Evolutionary conservation across 1,284 basidiomycete genomes (phyloP).

Genomic region (Melampsora americana): DNA sequence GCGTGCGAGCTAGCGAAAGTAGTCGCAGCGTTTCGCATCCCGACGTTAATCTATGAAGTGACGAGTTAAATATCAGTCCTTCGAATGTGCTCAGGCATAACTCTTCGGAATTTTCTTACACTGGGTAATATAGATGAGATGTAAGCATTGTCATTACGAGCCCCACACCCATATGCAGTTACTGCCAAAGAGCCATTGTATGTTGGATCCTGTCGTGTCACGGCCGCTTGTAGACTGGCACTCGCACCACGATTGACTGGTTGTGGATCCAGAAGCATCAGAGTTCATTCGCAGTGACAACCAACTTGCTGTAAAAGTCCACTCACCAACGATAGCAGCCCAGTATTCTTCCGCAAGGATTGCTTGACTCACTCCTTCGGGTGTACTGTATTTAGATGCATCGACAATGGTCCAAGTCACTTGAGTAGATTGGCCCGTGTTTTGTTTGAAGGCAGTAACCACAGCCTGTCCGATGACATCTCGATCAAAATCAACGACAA

Average conservation of each 20-base stretch:
- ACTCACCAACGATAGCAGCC: slow-evolving; percentile 32
- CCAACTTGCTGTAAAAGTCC: background rate
- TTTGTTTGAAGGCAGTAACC: slow-evolving; percentile 4
- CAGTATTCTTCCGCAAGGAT: slow-evolving; percentile 29
- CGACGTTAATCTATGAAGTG: background rate
- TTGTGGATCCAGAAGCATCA: background rate
- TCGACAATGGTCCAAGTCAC: slow-evolving; percentile 20
- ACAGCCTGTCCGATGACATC: slow-evolving; percentile 33
- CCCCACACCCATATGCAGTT: slow-evolving; percentile 11
- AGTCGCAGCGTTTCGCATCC: slow-evolving; percentile 13
- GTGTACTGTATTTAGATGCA: slow-evolving; percentile 14
- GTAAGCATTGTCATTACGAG: slow-evolving; percentile 32
- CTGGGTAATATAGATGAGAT: slow-evolving; percentile 18
- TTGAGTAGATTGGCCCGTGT: slow-evolving; percentile 16
- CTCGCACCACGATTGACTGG: slow-evolving; percentile 29
- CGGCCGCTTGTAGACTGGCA: slow-evolving; percentile 11
- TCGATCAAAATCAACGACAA: slow-evolving; percentile 29
- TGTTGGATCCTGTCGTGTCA: slow-evolving; percentile 9
- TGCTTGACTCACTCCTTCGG: slow-evolving; percentile 4
- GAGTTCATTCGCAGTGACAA: background rate
- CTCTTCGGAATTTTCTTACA: slow-evolving; percentile 3
- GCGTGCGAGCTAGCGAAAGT: slow-evolving; percentile 10
- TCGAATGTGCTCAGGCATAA: background rate
- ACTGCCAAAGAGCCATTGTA: slow-evolving; percentile 30
- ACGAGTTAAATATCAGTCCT: too few relatives aligned